Percentiles rank a stretch among this genome's conserved stretches.
Conservation (phyloP, 2,329 filamentous ascomycete genomes). For the Pleomassaria siparia region DNA sequence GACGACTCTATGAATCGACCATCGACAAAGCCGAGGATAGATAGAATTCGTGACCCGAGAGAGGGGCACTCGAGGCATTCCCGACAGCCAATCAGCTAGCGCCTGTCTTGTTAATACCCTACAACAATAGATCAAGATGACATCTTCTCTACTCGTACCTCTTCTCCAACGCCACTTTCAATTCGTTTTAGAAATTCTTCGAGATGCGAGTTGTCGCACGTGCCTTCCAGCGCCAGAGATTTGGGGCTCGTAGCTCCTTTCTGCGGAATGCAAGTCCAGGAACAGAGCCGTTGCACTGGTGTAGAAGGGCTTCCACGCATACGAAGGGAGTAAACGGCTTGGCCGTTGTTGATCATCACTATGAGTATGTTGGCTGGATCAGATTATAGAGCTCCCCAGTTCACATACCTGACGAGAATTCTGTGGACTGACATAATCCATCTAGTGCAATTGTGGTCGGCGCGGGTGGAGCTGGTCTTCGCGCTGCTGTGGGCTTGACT, state of each 20-base stretch:
- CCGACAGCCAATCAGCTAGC: background rate
- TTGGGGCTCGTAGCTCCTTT: conserved; percentile 11
- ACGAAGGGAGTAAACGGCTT: conserved; percentile 14
- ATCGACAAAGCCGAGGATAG: background rate
- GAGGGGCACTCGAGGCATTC: background rate
- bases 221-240: conserved; percentile 19
- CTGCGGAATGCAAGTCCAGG: conserved; percentile 4
- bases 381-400: background rate
- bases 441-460: conserved; percentile 47
- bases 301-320: conserved; percentile 20
- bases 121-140: conserved; percentile 1
- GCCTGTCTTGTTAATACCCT: conserved; percentile 1
- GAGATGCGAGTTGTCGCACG: conserved; percentile 30
- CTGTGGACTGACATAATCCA: background rate
- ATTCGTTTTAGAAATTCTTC: background rate
- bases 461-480: conserved; percentile 64
- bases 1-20: background rate
- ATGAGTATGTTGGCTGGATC: conserved; percentile 27
- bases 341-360: conserved; percentile 38
- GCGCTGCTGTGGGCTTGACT: conserved; percentile 64
- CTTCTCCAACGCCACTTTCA: background rate
- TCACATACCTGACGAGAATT: background rate
- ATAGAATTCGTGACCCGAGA: background rate
- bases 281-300: conserved; percentile 1
- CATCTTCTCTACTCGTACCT: background rate